phyloP scores from a whole-genome alignment of 345 rosid species.

The Cardamine chenopodiifolia region DNA sequence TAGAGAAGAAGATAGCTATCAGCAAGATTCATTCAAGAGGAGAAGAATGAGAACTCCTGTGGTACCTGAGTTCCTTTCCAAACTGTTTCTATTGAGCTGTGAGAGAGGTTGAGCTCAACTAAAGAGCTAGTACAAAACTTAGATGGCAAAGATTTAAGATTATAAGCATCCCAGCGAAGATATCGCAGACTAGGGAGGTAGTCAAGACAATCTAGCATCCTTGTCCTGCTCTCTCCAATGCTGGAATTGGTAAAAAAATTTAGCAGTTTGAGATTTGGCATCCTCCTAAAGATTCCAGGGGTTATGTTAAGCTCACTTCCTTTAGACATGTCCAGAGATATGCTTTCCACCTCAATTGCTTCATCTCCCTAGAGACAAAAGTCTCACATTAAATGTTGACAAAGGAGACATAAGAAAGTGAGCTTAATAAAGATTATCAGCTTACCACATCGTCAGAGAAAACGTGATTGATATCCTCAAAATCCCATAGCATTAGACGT shows the following conservation, averaged over 20 bases:
- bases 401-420: neutral
- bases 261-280: constrained; percentile 38
- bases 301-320: constrained; percentile 23
- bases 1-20: neutral
- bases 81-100: constrained; percentile 13
- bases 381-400: neutral
- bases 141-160: constrained; percentile 8
- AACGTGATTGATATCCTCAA: constrained; percentile 31
- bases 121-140: constrained; percentile 8
- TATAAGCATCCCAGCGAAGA: constrained; percentile 21
- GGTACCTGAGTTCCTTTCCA: constrained; percentile 9
- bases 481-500: constrained; percentile 40
- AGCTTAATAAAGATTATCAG: neutral
- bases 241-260: constrained; percentile 13
- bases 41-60: neutral
- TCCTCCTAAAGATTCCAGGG: constrained; percentile 27
- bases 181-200: constrained; percentile 12
- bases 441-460: constrained; percentile 28
- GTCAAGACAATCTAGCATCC: constrained; percentile 19
- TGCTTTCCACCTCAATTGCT: constrained; percentile 37
- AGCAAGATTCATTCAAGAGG: constrained; percentile 3
- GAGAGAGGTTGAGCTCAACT: constrained; percentile 17
- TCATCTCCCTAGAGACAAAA: constrained; percentile 17
- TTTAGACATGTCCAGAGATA: constrained; percentile 26
- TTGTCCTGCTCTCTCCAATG: constrained; percentile 14